A percentile compares a stretch with the other conserved stretches of the same genome.
These are phyloP conservation scores for Sutorius eximius DNA, from an alignment of 1,284 basidiomycete genomes.

Conservation along the genomic window DNA sequence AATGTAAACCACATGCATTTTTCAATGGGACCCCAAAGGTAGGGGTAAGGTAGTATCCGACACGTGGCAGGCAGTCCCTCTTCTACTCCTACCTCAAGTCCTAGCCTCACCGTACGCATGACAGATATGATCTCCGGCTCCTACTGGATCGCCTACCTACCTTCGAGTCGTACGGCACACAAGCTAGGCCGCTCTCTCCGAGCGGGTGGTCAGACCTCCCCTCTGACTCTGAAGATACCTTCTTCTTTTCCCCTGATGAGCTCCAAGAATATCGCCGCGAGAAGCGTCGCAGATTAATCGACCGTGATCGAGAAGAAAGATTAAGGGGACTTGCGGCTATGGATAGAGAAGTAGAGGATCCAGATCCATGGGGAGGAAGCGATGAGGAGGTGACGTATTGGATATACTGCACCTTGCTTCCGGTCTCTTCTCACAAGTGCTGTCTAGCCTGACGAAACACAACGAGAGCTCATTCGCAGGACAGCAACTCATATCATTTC, in stretches of 20 bases:
- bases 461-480: constrained; percentile 69
- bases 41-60: constrained; percentile 5
- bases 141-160: constrained; percentile 55
- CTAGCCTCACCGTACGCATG: constrained; percentile 14
- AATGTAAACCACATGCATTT: constrained; percentile 9
- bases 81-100: constrained; percentile 10
- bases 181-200: constrained; percentile 40
- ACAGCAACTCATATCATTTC: constrained; percentile 67
- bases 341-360: constrained; percentile 41
- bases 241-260: constrained; percentile 70
- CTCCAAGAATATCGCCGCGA: constrained; percentile 62
- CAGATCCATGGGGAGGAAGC: constrained; percentile 63
- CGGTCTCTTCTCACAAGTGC: constrained; percentile 12
- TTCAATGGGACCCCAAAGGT: constrained; percentile 6
- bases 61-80: constrained; percentile 7
- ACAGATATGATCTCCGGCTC: constrained; percentile 79
- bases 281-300: constrained; percentile 64
- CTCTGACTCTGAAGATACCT: constrained; percentile 80
- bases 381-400: constrained; percentile 63
- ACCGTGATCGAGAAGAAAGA: constrained; percentile 61
- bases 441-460: constrained; percentile 62
- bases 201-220: constrained; percentile 79
- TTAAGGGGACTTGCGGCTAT: constrained; percentile 55
- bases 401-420: not conserved
- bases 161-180: not conserved